A percentile compares a stretch with the other conserved stretches of the same genome.
Evolutionary conservation across 2,329 filamentous ascomycete species (phyloP).

Genomic region (Aurifilum marmelostoma): DNA sequence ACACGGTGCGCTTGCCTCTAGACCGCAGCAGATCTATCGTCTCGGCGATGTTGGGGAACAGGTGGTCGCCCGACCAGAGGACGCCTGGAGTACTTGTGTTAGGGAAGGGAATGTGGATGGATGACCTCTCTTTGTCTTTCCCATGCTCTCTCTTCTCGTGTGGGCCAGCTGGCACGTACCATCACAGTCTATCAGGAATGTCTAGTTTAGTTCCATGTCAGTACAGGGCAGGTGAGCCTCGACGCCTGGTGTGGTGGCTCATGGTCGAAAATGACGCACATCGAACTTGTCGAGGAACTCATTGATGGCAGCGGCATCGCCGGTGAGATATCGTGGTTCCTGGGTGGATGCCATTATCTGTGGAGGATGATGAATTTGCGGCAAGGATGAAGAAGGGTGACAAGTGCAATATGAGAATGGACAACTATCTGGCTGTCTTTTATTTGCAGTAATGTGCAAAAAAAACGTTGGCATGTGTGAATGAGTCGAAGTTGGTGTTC

Average conservation of each 20-base stretch:
- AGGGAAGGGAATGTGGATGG: neutral
- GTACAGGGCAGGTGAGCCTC: constrained; percentile 17
- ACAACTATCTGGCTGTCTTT: too few relatives aligned
- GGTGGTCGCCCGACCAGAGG: constrained; percentile 91
- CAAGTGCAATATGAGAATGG: neutral
- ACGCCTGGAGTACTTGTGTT: constrained; percentile 64
- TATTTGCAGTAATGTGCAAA: neutral
- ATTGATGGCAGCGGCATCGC: constrained; percentile 74
- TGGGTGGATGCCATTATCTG: constrained; percentile 38
- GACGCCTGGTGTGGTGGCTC: constrained; percentile 9
- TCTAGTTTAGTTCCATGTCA: constrained; percentile 51
- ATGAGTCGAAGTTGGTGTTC: neutral
- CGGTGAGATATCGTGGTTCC: constrained; percentile 71
- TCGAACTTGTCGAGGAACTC: constrained; percentile 91
- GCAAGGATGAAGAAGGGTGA: neutral
- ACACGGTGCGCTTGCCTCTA: constrained; percentile 88
- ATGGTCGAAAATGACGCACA: constrained; percentile 59
- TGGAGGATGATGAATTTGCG: neutral
- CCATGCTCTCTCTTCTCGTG: neutral
- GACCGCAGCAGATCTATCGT: constrained; percentile 81
- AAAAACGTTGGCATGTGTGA: neutral
- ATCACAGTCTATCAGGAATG: constrained; percentile 96
- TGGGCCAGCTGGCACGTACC: constrained; percentile 57
- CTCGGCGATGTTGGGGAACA: constrained; percentile 84
- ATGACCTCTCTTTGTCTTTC: neutral